Evolutionary conservation across 2,329 filamentous ascomycete genomes (phyloP), one percentile per base, ranked within the genome.

Genomic region (Fusarium mexicanum): DNA sequence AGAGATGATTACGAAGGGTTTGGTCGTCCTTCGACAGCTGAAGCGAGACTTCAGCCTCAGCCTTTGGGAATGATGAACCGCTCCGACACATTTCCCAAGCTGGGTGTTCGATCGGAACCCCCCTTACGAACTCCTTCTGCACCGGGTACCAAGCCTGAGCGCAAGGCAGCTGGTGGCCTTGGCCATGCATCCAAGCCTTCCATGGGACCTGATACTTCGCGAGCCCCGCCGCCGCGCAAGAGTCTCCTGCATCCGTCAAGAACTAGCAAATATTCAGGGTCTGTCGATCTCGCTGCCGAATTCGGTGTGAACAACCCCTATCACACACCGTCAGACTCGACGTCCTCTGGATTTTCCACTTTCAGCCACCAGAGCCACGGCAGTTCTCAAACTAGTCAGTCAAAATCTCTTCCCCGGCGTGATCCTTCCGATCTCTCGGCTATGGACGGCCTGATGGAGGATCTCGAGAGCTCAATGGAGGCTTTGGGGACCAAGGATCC

Each of bases 281-380:
- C 86, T 6, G 85, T 91, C 47, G 89, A 91, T 75, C 83, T 91
- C 13, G 88, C 87, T 4, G 86, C 85, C 38, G 90, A 91, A 66
- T 91, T 91, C 73, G 90, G 90, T 17, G 80, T 85, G 31, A 86
- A 88, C 40, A 92, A 92, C 75, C 88, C 90, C 0, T 92, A 92
- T 75, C 91, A 93, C 76, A 87, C 88, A 8, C 84, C 89, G 0
- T 90, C 90, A 3, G 87, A 89, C 68, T 94, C 92, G 5, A 87
- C 88, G 33, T 91, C 91, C 1, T 94, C 92, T 1, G 90, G 88
- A 24, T 87, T 87, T 50, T 93, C 91, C 5, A 87, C 86, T 2
- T 88, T 86, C 44, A 92, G 90, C 62, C 86, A 87, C 16, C 82
- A 82, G 4, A 90, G 90, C 76, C 88, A 88, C 68, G 83, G 87